A percentile compares a stretch with the other conserved stretches of the same genome.
Evolutionary conservation across 1,139 yeast genomes (phyloP).

Genomic region (Blastobotrys arbuscula): DNA sequence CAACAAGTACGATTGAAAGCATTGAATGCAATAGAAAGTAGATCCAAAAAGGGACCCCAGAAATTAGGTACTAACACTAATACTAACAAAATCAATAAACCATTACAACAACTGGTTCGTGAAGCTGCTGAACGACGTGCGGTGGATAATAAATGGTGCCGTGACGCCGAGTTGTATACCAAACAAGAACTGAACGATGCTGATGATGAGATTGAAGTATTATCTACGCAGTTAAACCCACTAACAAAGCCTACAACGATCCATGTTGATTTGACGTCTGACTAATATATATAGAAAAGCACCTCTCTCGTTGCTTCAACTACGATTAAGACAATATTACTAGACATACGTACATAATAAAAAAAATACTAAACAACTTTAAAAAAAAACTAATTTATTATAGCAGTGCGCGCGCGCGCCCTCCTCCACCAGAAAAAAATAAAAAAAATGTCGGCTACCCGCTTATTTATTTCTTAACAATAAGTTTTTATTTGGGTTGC

Average conservation of each 20-base stretch:
- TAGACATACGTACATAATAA: too few species aligned
- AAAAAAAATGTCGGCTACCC: too few species aligned
- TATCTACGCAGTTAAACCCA: neutral
- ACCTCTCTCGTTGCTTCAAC: too few species aligned
- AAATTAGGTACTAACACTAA: constrained; percentile 22
- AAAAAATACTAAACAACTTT: too few species aligned
- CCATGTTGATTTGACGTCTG: neutral
- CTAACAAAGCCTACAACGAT: neutral
- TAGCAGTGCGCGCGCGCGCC: too few species aligned
- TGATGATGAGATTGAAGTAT: constrained; percentile 13
- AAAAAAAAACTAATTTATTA: too few species aligned
- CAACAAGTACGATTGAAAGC: constrained; percentile 20
- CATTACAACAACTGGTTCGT: constrained; percentile 47
- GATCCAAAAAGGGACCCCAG: constrained; percentile 22
- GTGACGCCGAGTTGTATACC: constrained; percentile 13
- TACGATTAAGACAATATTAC: too few species aligned
- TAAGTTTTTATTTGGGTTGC: too few species aligned
- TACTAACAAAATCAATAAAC: constrained; percentile 12
- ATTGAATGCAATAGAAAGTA: constrained; percentile 17
- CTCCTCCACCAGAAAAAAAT: too few species aligned
- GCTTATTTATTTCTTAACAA: too few species aligned
- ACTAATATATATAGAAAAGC: too few species aligned
- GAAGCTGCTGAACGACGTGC: constrained; percentile 65
- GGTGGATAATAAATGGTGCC: constrained; percentile 55
- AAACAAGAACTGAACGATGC: constrained; percentile 11